Percentiles rank a stretch among this genome's conserved stretches.
Conservation (phyloP, 345 rosid genomes). For the rapeseed (Brassica napus) region Da-Ae NC_063440.1:9669501-9670000, state of each 20-base stretch:
- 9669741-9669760: not conserved
- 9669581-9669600: not conserved
- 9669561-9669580: not conserved
- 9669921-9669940: slow-evolving; percentile 33
- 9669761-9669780: not conserved
- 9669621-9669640: not conserved
- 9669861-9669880: slow-evolving; percentile 53
- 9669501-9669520: slow-evolving; percentile 24
- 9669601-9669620: slow-evolving; percentile 29
- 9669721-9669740: not conserved
- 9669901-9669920: slow-evolving; percentile 54
- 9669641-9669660: not conserved
- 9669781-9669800: too few species aligned
- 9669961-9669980: not conserved
- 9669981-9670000: not conserved
- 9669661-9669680: slow-evolving; percentile 32
- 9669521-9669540: slow-evolving; percentile 14
- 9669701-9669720: slow-evolving; percentile 33
- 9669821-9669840: slow-evolving; percentile 60
- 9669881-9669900: slow-evolving; percentile 62
- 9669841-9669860: slow-evolving; percentile 64
- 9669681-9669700: slow-evolving; percentile 23
- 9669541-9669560: not conserved
- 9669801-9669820: slow-evolving; percentile 61
- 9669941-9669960: not conserved